Conservation (phyloP, 768 basidiomycete genomes). For the Termitomyces sp. region DNA sequence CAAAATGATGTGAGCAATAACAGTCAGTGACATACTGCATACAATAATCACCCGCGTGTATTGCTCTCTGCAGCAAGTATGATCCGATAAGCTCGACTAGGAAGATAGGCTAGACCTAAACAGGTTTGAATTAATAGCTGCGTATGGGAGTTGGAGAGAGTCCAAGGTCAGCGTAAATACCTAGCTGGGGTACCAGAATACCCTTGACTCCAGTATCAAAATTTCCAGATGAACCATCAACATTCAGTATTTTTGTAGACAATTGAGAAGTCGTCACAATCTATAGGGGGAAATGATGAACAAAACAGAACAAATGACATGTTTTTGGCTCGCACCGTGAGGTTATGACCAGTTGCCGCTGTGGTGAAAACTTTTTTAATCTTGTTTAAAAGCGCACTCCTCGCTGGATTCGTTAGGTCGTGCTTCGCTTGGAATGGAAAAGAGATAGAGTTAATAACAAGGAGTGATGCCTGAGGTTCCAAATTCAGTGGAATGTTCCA, state of each 20-base stretch:
- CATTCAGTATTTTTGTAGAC: conserved; percentile 59
- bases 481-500: background rate
- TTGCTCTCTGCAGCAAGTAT: conserved; percentile 29
- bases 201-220: conserved; percentile 62
- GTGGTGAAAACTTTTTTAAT: conserved; percentile 50
- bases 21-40: background rate
- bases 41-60: conserved; percentile 28
- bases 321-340: conserved; percentile 37
- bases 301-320: background rate
- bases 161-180: conserved; percentile 26
- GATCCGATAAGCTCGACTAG: conserved; percentile 32
- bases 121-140: background rate
- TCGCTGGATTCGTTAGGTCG: conserved; percentile 31
- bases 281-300: conserved; percentile 10
- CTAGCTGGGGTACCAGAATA: conserved; percentile 62
- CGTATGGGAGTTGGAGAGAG: conserved; percentile 6
- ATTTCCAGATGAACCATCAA: conserved; percentile 59
- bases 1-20: background rate
- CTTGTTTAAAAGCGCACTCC: conserved; percentile 39
- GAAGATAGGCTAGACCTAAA: conserved; percentile 34
- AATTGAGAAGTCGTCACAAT: conserved; percentile 62
- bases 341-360: conserved; percentile 37
- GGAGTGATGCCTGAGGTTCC: conserved; percentile 42
- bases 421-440: conserved; percentile 57
- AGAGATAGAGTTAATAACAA: conserved; percentile 64